Base-by-base conservation (phyloP, 2,329 filamentous ascomycete species). In the Aspergillus ustus region DNA sequence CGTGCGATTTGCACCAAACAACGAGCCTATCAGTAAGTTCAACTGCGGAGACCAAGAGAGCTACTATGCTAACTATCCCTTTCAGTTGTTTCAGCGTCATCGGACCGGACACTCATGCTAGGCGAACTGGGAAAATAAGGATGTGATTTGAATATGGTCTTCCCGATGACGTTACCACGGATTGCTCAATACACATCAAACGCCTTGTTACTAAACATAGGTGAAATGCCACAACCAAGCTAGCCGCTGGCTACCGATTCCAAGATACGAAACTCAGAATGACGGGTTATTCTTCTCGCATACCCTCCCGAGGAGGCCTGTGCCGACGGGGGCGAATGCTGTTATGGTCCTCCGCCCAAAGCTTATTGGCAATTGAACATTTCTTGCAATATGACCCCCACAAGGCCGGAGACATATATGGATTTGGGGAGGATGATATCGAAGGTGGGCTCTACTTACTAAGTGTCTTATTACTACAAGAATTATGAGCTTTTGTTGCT, bases 21-120 rank as follows among this genome's bases (percentile, higher is more conserved):
- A 90, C 63, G 93, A 97, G 70, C 92, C 93, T 20, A 91, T 97
- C 64, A 85, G 93, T 97, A 85, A 88, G 92, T 88, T 44, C 20
- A 40, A 5, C 43, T 28, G 22, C 44, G 5, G 64, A 29, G 15
- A 15, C 20, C 59, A 15, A 53, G 22, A 37, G 48, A 37, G 13
- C 17, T n/a, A 22, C 25, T 25, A 17, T 60, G 49, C 65, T 68
- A 50, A 68, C 44, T 6, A 2, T 17, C 25, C 5, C 58, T 55
- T 31, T 11, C 57, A 96, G 92, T 97, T 76, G 85, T 96, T 48
- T 95, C 93, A 59, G 92, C 89, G 29, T 96, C 92, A 8, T 95
- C 93, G n/a, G 93, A 97, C 80, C 87, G 91, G 53, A 94, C 86
- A 48, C 84, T 97, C 73, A 83, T 97, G 66, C 83, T 97, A 6